A percentile compares a stretch with the other conserved stretches of the same genome.
These are phyloP conservation scores for Carex kokanica DNA, from an alignment of 176 grass and related monocot species.

Conservation along the genomic window DNA sequence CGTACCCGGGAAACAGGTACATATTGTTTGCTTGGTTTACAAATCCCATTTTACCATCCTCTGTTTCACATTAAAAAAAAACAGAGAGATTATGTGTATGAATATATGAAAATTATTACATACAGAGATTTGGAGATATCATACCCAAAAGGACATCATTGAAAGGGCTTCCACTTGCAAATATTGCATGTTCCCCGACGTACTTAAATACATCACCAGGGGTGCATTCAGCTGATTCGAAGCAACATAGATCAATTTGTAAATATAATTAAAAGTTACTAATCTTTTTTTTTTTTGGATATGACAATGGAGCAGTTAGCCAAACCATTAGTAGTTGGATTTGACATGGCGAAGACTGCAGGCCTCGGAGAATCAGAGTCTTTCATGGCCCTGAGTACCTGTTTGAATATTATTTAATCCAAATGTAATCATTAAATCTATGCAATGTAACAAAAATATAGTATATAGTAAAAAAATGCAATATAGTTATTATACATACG, in stretches of 20 bases:
- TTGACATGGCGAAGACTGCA: constrained; percentile 98
- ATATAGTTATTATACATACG: constrained; percentile 39
- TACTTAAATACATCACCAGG: constrained; percentile 90
- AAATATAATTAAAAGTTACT: neutral
- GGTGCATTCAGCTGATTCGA: constrained; percentile 76
- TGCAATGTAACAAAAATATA: neutral
- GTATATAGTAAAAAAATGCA: neutral
- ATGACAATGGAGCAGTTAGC: constrained; percentile 29
- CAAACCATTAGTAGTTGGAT: constrained; percentile 84
- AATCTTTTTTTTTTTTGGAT: neutral
- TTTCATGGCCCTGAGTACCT: constrained; percentile 96
- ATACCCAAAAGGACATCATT: constrained; percentile 72
- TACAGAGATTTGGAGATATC: constrained; percentile 8
- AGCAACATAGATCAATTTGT: constrained; percentile 24
- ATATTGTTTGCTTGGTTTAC: constrained; percentile 99
- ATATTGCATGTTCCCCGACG: constrained; percentile 79
- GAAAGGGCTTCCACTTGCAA: constrained; percentile 97
- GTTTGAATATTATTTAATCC: constrained; percentile 26
- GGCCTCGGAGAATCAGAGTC: constrained; percentile 79
- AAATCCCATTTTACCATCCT: constrained; percentile 56
- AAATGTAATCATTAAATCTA: constrained; percentile 10
- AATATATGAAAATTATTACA: neutral
- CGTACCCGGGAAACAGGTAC: constrained; percentile 99
- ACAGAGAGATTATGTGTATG: neutral
- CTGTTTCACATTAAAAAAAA: constrained; percentile 31